phyloP scores from a whole-genome alignment of 345 rosid genomes.

The Salix viminalis region DNA sequence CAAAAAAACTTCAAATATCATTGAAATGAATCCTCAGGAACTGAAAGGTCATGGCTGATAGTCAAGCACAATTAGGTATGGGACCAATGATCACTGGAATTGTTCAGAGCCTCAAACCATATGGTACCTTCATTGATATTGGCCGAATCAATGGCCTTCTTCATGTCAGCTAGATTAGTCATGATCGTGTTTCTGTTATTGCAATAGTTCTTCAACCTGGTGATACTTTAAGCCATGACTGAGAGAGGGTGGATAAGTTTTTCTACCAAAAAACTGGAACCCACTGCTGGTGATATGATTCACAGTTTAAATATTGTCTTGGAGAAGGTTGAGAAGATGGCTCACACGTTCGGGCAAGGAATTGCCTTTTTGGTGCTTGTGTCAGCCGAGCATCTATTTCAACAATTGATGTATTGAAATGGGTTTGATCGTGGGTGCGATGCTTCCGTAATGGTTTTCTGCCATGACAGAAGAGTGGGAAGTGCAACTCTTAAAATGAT shows the following conservation, averaged over 20 bases:
- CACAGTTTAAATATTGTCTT: constrained; percentile 93
- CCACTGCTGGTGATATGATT: constrained; percentile 97
- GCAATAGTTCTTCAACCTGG: constrained; percentile 98
- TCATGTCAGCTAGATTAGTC: constrained; percentile 97
- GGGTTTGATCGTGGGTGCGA: no score
- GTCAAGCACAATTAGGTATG: constrained; percentile 91
- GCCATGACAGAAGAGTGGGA: no score
- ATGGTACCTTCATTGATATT: constrained; percentile 94
- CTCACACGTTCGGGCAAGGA: constrained; percentile 93
- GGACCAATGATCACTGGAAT: constrained; percentile 87
- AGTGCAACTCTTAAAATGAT: no score
- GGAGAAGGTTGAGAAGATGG: constrained; percentile 99
- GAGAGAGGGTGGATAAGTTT: constrained; percentile 95
- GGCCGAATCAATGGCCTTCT: constrained; percentile 97
- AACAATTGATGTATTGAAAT: no score
- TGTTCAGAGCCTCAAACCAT: constrained; percentile 93
- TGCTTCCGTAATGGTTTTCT: no score
- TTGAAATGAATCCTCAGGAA: constrained; percentile 86
- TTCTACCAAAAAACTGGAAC: constrained; percentile 93
- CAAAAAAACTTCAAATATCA: constrained; percentile 57
- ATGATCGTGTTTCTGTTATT: constrained; percentile 89
- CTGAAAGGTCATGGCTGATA: constrained; percentile 96
- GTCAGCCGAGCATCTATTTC: no score
- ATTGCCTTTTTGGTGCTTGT: constrained; percentile 37
- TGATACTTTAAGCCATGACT: constrained; percentile 84